Conservation (phyloP, 768 basidiomycete species). For the Goffeauzyma gilvescens region DNA sequence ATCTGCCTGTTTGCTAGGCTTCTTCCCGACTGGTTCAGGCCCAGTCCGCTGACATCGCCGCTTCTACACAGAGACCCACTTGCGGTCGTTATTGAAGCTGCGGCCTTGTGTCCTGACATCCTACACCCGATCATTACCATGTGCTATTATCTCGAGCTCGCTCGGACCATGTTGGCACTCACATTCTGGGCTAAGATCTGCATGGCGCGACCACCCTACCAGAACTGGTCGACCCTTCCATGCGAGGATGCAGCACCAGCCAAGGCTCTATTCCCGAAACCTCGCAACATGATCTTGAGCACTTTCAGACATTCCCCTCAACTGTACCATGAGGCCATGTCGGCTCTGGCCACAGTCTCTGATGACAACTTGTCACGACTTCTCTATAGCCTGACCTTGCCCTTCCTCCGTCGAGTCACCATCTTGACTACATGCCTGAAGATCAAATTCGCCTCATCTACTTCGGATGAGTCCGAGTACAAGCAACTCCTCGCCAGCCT, state of each 20-base stretch:
- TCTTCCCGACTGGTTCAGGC: constrained; percentile 76
- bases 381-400: constrained; percentile 69
- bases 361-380: constrained; percentile 69
- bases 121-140: constrained; percentile 73
- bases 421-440: constrained; percentile 58
- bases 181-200: constrained; percentile 19
- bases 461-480: constrained; percentile 44
- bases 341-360: constrained; percentile 61
- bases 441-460: constrained; percentile 13
- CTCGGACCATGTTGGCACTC: constrained; percentile 65
- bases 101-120: constrained; percentile 73
- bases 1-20: constrained; percentile 59
- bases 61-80: constrained; percentile 78
- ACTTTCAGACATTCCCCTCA: constrained; percentile 74
- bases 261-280: constrained; percentile 55
- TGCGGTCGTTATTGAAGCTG: constrained; percentile 70
- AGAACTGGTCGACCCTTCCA: constrained; percentile 9
- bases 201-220: background rate
- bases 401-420: constrained; percentile 72
- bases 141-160: constrained; percentile 74
- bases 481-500: constrained; percentile 53
- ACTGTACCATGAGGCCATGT: constrained; percentile 64
- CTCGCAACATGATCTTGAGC: constrained; percentile 36
- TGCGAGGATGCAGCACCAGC: constrained; percentile 37
- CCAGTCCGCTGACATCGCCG: constrained; percentile 66